Conservation (phyloP, 2,329 filamentous ascomycete genomes). For the Venturia aucupariae region DNA sequence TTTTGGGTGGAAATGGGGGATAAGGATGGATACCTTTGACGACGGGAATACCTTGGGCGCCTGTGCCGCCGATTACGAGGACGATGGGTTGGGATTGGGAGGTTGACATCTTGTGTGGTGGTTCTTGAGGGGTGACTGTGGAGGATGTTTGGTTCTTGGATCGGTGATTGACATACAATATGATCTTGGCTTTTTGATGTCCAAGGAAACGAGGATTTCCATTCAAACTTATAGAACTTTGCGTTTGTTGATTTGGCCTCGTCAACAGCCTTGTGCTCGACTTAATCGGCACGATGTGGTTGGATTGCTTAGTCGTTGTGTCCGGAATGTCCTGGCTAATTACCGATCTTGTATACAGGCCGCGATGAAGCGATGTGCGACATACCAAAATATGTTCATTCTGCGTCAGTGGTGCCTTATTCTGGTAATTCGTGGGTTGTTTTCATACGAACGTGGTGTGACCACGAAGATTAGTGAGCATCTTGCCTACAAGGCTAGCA, state of each 20-base stretch:
- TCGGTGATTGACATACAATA: background rate
- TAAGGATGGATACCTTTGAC: background rate
- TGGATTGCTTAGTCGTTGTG: background rate
- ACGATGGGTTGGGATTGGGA: background rate
- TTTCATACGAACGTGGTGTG: background rate
- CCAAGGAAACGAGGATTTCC: too few relatives aligned
- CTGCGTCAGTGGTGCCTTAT: background rate
- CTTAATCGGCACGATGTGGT: background rate
- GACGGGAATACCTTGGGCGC: slow-evolving; percentile 8
- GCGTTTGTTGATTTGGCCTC: background rate
- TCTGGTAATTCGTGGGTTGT: background rate
- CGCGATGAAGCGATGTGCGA: background rate
- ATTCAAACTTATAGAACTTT: background rate
- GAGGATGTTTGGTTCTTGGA: background rate
- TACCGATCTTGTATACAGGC: background rate
- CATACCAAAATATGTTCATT: background rate
- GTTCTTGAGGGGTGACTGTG: background rate
- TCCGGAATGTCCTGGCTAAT: background rate
- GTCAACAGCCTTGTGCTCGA: background rate
- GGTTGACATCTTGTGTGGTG: too few relatives aligned
- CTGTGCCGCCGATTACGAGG: slow-evolving; percentile 10
- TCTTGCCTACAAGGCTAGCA: too few relatives aligned
- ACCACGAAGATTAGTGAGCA: background rate
- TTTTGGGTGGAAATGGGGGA: too few relatives aligned
- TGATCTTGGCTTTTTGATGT: too few relatives aligned